Percentiles rank a stretch among this genome's conserved stretches.
phyloP scores from a whole-genome alignment of 1,284 basidiomycete genomes.

The Schizophyllum amplum region DNA sequence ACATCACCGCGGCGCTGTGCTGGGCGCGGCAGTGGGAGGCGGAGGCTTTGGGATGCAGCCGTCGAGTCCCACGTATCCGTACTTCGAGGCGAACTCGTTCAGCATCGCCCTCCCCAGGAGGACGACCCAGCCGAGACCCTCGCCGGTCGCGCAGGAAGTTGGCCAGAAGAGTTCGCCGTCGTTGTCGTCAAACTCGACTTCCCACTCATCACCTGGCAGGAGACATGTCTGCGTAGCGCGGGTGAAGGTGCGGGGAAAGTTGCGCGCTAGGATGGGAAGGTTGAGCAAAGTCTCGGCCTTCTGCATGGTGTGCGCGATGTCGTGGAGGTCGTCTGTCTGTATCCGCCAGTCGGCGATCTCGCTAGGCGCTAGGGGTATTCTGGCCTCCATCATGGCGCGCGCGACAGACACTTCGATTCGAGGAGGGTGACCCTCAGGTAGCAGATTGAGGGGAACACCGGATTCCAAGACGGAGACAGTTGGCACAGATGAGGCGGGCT shows the following conservation, averaged over 20 bases:
- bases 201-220: constrained; percentile 55
- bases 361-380: constrained; percentile 25
- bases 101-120: constrained; percentile 76
- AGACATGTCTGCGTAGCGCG: constrained; percentile 61
- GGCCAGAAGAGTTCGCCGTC: constrained; percentile 79
- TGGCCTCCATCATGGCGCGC: constrained; percentile 15
- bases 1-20: neutral
- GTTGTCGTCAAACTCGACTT: constrained; percentile 72
- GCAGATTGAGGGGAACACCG: constrained; percentile 5
- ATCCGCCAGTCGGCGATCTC: constrained; percentile 39
- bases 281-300: constrained; percentile 47
- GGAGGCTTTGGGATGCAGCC: constrained; percentile 63
- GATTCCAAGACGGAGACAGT: constrained; percentile 22
- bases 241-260: constrained; percentile 66
- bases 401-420: constrained; percentile 9
- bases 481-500: constrained; percentile 31
- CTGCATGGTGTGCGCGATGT: constrained; percentile 36
- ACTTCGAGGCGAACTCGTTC: constrained; percentile 63
- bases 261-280: constrained; percentile 52
- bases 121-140: constrained; percentile 74
- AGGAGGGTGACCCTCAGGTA: constrained; percentile 8
- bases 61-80: constrained; percentile 59
- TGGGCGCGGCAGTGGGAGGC: constrained; percentile 9
- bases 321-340: constrained; percentile 32
- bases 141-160: constrained; percentile 55